phyloP scores from a whole-genome alignment of 2,329 filamentous ascomycete genomes.

The Pseudogymnoascus sp. region DNA sequence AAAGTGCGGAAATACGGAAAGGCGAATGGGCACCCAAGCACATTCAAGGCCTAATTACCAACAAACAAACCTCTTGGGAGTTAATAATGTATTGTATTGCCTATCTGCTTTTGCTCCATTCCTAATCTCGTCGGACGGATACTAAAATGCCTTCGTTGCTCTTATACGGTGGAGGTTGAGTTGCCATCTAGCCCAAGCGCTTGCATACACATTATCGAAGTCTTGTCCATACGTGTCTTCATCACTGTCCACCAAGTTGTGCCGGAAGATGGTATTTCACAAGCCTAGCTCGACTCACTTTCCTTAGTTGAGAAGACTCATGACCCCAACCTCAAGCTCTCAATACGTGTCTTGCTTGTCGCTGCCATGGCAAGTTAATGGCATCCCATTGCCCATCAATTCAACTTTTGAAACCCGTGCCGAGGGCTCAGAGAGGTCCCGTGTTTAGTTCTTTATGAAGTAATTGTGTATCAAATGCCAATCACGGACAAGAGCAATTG shows the following conservation, averaged over 20 bases:
- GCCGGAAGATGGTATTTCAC: not conserved
- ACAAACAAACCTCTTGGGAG: not conserved
- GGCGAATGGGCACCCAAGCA: conserved; percentile 49
- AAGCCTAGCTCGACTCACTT: not conserved
- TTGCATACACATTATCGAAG: not conserved
- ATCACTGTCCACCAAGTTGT: not conserved
- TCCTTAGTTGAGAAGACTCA: not conserved
- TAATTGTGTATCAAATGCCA: not conserved
- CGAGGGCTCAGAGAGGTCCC: not conserved
- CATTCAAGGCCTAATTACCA: not conserved
- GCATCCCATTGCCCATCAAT: not conserved
- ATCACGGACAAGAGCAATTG: not conserved
- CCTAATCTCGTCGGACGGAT: not conserved
- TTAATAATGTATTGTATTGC: conserved; percentile 6
- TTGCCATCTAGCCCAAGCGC: not conserved
- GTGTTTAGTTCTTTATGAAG: not conserved
- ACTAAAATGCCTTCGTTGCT: not conserved
- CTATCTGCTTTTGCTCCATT: not conserved
- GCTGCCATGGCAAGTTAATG: not conserved
- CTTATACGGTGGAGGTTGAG: not conserved
- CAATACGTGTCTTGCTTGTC: not conserved
- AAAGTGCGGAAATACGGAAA: conserved; percentile 49
- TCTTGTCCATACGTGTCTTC: not conserved
- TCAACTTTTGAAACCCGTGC: not conserved
- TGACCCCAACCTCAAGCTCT: not conserved